A percentile compares a stretch with the other conserved stretches of the same genome.
Evolutionary conservation across 2,329 filamentous ascomycete genomes (phyloP).

Genomic region (Lachnellula arida): DNA sequence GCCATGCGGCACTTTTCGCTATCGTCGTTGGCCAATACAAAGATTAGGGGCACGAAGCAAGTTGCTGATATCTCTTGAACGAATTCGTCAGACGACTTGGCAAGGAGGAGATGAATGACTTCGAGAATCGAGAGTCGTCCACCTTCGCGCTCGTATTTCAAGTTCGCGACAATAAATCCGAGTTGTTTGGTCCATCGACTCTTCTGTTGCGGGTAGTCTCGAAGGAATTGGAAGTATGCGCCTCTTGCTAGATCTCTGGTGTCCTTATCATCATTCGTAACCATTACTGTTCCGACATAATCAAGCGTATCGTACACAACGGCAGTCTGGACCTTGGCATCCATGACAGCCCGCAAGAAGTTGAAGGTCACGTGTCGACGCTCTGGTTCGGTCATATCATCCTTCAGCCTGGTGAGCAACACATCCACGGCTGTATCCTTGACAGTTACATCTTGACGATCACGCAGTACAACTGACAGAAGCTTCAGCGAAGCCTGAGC

Average conservation of each 20-base stretch:
- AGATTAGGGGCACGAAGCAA: slow-evolving; percentile 81
- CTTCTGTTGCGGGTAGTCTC: slow-evolving; percentile 91
- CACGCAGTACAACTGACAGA: slow-evolving; percentile 76
- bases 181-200: slow-evolving; percentile 86
- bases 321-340: slow-evolving; percentile 78
- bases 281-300: slow-evolving; percentile 85
- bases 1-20: slow-evolving; percentile 79
- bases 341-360: slow-evolving; percentile 83
- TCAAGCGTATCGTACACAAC: slow-evolving; percentile 90
- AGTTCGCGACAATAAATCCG: slow-evolving; percentile 81
- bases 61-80: slow-evolving; percentile 76
- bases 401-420: slow-evolving; percentile 74
- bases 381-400: slow-evolving; percentile 88
- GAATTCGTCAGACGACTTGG: slow-evolving; percentile 76
- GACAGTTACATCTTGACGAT: slow-evolving; percentile 69
- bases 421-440: slow-evolving; percentile 80
- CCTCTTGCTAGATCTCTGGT: slow-evolving; percentile 84
- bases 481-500: slow-evolving; percentile 87
- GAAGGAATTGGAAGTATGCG: slow-evolving; percentile 88
- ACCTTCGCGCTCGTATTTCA: slow-evolving; percentile 84
- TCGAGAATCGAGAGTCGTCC: slow-evolving; percentile 93
- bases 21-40: slow-evolving; percentile 84
- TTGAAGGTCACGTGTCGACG: slow-evolving; percentile 92
- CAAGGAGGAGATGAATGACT: slow-evolving; percentile 77
- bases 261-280: slow-evolving; percentile 87